phyloP scores from a whole-genome alignment of 2,329 filamentous ascomycete species.

The Colletotrichum tabaci region DNA sequence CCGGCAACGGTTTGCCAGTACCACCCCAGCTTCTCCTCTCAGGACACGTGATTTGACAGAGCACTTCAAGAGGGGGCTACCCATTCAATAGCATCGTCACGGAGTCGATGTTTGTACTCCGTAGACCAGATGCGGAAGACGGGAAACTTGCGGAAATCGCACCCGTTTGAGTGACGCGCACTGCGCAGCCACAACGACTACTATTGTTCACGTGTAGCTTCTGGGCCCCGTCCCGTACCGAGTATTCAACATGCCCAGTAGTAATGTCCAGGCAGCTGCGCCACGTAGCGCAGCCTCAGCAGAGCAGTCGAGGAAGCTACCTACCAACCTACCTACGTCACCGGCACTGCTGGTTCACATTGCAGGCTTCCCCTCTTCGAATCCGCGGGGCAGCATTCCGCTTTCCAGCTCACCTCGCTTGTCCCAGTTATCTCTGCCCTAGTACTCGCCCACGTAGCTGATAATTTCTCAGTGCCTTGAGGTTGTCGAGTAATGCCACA shows the following conservation, averaged over 20 bases:
- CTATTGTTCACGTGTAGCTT: neutral
- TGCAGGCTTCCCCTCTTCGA: conserved; percentile 12
- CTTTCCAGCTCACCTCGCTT: neutral
- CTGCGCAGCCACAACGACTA: neutral
- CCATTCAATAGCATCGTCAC: neutral
- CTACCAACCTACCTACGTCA: conserved; percentile 22
- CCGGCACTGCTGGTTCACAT: neutral
- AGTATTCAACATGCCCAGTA: no score
- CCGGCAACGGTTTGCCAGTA: neutral
- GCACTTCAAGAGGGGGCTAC: no score
- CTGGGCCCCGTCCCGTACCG: no score
- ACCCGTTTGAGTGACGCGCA: no score
- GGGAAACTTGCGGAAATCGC: neutral
- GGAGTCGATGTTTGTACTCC: no score
- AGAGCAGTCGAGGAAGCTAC: neutral
- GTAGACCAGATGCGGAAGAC: neutral
- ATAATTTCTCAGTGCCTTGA: no score
- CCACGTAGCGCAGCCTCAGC: conserved; percentile 20
- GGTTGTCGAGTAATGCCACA: neutral
- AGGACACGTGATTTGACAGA: neutral
- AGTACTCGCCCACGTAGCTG: neutral
- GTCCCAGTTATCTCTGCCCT: neutral
- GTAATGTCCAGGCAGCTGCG: conserved; percentile 7
- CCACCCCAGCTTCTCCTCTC: neutral
- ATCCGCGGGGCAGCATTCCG: conserved; percentile 3